Evolutionary conservation across 495 filamentous ascomycete species (phyloP).

Genomic region (Podospora conica): DNA sequence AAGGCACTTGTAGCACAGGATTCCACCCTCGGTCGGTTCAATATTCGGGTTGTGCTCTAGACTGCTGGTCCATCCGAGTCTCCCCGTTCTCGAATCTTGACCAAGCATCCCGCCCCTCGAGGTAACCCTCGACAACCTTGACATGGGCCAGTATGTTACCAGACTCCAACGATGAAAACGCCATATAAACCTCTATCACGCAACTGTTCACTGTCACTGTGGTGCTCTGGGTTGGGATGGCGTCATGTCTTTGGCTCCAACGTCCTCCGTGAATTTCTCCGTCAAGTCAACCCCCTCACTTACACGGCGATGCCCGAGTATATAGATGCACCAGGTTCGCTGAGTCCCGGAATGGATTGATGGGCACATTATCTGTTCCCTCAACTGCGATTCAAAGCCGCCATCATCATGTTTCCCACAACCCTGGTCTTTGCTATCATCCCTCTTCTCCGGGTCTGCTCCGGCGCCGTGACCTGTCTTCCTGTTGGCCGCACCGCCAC

Average conservation of each 20-base stretch:
- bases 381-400: too few relatives aligned
- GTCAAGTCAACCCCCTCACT: neutral
- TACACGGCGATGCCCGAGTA: neutral
- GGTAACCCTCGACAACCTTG: neutral
- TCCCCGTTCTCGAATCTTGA: neutral
- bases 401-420: neutral
- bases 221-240: too few relatives aligned
- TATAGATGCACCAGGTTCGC: too few relatives aligned
- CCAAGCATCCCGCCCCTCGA: too few relatives aligned
- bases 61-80: neutral
- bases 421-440: neutral
- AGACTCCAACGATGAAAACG: neutral
- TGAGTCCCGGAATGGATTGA: too few relatives aligned
- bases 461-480: neutral
- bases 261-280: neutral
- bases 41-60: too few relatives aligned
- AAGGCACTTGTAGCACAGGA: too few relatives aligned
- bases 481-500: neutral
- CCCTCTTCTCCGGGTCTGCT: neutral
- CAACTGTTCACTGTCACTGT: neutral
- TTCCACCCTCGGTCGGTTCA: too few relatives aligned
- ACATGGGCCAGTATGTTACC: neutral
- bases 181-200: neutral
- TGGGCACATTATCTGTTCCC: too few relatives aligned
- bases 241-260: neutral